Evolutionary conservation across 2,329 filamentous ascomycete genomes (phyloP).

Genomic region (Fusarium sp.): DNA sequence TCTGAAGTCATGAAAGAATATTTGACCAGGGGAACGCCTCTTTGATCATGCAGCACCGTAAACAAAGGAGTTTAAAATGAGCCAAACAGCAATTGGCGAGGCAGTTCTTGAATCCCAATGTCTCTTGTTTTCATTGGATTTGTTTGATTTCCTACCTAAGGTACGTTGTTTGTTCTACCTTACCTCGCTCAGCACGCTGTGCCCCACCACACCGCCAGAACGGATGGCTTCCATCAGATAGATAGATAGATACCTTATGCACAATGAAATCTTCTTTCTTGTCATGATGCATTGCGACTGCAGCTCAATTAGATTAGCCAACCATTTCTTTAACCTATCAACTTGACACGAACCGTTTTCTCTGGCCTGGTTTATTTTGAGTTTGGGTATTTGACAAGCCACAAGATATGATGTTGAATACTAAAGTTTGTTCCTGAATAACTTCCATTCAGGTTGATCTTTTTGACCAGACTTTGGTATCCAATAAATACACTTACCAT

Average conservation of each 20-base stretch:
- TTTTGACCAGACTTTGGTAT: background rate
- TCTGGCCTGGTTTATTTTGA: background rate
- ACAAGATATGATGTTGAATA: background rate
- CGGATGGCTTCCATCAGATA: background rate
- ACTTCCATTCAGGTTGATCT: background rate
- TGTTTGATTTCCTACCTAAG: background rate
- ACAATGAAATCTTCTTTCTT: background rate
- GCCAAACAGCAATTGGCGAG: background rate
- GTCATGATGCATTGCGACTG: background rate
- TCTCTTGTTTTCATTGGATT: background rate
- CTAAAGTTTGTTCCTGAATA: background rate
- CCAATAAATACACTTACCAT: background rate
- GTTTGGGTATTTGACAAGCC: background rate
- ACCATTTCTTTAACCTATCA: background rate
- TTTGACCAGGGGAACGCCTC: background rate
- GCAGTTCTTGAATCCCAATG: background rate
- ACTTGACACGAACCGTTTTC: background rate
- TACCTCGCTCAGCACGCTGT: background rate
- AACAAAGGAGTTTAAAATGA: conserved; percentile 1
- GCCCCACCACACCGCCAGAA: conserved; percentile 25
- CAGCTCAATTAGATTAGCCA: background rate
- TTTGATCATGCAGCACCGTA: background rate
- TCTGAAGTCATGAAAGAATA: background rate
- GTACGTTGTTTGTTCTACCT: background rate
- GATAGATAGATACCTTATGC: background rate